Evolutionary conservation across 768 basidiomycete species (phyloP), one percentile per base, ranked within the genome.

Genomic region (Termitomyces sp.): DNA sequence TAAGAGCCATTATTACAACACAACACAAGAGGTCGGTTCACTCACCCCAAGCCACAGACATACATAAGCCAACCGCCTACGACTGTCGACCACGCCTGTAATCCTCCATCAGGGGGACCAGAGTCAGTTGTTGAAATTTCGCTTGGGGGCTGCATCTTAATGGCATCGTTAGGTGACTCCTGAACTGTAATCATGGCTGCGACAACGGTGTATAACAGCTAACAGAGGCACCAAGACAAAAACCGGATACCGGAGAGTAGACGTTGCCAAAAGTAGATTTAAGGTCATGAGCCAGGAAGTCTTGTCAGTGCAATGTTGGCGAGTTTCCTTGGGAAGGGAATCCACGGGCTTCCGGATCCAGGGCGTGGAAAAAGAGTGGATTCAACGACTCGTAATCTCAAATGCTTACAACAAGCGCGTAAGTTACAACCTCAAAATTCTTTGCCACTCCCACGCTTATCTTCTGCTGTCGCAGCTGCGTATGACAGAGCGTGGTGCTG

Each of bases 1-100:
- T 26, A 7, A 31, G n/a, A 50, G 8, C 22, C 31, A 57, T 31
- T 7, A 6, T 48, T 48, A 26, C 28, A 48, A n/a, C n/a, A n/a
- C n/a, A n/a, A 22, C 20, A 22, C 10, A 18, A n/a, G 20, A 47
- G 13, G 15, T 2, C 20, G 16, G n/a, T 18, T 42, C 13, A 45
- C 54, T 20, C 8, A 60, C 61, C 61, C 62, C 33, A 63, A 56
- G 13, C 62, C 62, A 26, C 62, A 61, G 46, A 63, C 59, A 55
- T 59, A 63, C 12, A 63, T 24, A 12, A 63, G 55, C 60, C 62
- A 61, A 28, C 62, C 60, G 16, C 62, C 62, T 16, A 31, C 20
- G 2, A 63, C 59, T 12, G 62, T 61, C 50, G 59, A 42, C 62
- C 60, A 63, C 10, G 60, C 62, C 13, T 57, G 52, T 5, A 59